These are phyloP conservation scores for Kwoniella bestiolae DNA, from an alignment of 768 basidiomycete species.

Conservation along the genomic window DNA sequence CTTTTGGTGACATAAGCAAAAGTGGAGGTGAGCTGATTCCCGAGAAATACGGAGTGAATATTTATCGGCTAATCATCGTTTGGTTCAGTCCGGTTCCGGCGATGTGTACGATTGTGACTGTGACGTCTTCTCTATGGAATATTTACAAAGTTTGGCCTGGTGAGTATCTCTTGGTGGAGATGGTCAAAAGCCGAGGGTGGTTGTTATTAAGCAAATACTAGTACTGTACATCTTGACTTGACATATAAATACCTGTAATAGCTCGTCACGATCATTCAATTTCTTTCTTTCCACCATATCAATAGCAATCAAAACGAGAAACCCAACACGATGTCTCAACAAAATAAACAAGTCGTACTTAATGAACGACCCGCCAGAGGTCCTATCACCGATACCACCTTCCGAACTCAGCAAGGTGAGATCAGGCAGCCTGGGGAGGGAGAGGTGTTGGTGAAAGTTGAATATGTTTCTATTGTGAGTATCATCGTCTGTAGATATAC, in stretches of 20 bases:
- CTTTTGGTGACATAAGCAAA: no score
- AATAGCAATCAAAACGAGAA: no score
- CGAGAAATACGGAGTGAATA: neutral
- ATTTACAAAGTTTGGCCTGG: neutral
- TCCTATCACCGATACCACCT: slow-evolving; percentile 71
- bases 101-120: neutral
- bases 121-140: neutral
- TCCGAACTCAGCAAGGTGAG: slow-evolving; percentile 61
- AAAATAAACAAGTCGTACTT: slow-evolving; percentile 64
- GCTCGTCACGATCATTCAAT: no score
- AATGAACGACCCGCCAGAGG: slow-evolving; percentile 71
- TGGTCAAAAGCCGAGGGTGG: no score
- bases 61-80: neutral
- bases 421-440: slow-evolving; percentile 58
- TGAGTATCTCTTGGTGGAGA: no score
- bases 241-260: no score
- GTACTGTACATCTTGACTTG: no score
- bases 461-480: slow-evolving; percentile 64
- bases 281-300: no score
- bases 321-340: slow-evolving; percentile 15
- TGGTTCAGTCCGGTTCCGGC: neutral
- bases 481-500: no score
- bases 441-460: slow-evolving; percentile 72
- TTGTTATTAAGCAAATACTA: no score
- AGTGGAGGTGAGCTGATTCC: neutral